Conservation (phyloP, 2,329 filamentous ascomycete species). For the Cadophora malorum region DNA sequence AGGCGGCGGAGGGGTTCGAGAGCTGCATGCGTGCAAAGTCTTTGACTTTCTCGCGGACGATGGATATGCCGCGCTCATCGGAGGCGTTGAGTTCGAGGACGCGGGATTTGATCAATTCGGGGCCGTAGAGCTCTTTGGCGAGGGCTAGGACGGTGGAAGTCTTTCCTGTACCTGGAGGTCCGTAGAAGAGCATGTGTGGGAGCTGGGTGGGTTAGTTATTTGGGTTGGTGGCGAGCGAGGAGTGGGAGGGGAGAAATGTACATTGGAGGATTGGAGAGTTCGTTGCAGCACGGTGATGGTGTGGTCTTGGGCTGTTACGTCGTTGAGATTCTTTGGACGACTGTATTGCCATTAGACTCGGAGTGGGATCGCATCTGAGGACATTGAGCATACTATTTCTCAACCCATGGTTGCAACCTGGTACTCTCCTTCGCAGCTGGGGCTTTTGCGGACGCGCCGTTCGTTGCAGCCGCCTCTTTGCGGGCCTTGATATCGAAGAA, state of each 20-base stretch:
- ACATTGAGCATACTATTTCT: constrained; percentile 83
- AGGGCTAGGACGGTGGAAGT: constrained; percentile 97
- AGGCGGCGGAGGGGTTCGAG: constrained; percentile 73
- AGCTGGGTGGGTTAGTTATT: constrained; percentile 59
- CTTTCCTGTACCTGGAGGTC: constrained; percentile 95
- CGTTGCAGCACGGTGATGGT: constrained; percentile 91
- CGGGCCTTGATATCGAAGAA: constrained; percentile 97
- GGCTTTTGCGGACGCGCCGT: constrained; percentile 68
- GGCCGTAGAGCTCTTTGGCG: constrained; percentile 96
- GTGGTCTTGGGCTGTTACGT: constrained; percentile 97
- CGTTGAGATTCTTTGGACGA: constrained; percentile 89
- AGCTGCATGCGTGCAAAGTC: constrained; percentile 96
- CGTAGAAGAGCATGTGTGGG: constrained; percentile 99
- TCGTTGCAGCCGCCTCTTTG: constrained; percentile 75
- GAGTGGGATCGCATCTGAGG: constrained; percentile 25
- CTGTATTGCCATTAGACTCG: constrained; percentile 56
- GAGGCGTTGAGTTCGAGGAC: constrained; percentile 99
- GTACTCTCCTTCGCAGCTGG: constrained; percentile 67
- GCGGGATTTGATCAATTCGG: constrained; percentile 87
- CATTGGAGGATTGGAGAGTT: constrained; percentile 93
- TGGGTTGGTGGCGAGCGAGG: not conserved
- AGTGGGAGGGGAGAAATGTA: constrained; percentile 49
- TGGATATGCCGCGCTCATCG: constrained; percentile 96
- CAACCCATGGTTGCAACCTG: constrained; percentile 90
- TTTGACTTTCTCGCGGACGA: constrained; percentile 97